Conservation (phyloP, 192 early-diverging fungal species). For the Coemansia sp. region DNA sequence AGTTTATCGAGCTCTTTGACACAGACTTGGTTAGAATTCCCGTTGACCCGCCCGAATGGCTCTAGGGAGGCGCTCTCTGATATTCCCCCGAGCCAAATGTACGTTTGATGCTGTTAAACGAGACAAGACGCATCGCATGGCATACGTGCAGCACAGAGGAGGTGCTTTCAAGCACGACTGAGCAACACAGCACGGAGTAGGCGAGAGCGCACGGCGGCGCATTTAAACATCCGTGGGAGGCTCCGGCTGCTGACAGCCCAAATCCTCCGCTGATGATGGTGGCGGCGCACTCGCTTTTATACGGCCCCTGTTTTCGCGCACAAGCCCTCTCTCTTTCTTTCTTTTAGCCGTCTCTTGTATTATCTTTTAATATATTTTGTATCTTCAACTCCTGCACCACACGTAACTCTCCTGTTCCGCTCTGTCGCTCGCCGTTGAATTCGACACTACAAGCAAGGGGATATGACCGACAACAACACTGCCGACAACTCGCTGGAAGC, state of each 20-base stretch:
- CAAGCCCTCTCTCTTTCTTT: neutral
- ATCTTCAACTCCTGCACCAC: neutral
- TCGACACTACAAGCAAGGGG: constrained; percentile 2
- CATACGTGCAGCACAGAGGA: neutral
- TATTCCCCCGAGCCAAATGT: constrained; percentile 7
- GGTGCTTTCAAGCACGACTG: neutral
- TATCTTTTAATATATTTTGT: neutral
- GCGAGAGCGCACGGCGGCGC: neutral
- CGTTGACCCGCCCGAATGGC: constrained; percentile 73
- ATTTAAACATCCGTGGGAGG: neutral
- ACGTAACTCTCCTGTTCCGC: neutral
- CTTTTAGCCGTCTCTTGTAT: neutral
- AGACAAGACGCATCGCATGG: neutral
- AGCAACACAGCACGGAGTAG: neutral
- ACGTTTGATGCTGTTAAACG: neutral
- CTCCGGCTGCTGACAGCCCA: constrained; percentile 3
- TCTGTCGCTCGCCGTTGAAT: neutral
- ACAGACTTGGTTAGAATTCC: constrained; percentile 91
- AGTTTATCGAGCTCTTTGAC: constrained; percentile 95
- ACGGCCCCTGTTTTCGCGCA: neutral
- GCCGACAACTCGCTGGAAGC: constrained; percentile 43
- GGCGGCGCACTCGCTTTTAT: neutral
- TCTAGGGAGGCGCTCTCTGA: constrained; percentile 40
- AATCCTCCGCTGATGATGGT: neutral
- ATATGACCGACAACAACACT: constrained; percentile 10